Evolutionary conservation across 495 filamentous ascomycete species (phyloP), one percentile per base, ranked within the genome.

Genomic region (Hyaloscypha bicolor): DNA sequence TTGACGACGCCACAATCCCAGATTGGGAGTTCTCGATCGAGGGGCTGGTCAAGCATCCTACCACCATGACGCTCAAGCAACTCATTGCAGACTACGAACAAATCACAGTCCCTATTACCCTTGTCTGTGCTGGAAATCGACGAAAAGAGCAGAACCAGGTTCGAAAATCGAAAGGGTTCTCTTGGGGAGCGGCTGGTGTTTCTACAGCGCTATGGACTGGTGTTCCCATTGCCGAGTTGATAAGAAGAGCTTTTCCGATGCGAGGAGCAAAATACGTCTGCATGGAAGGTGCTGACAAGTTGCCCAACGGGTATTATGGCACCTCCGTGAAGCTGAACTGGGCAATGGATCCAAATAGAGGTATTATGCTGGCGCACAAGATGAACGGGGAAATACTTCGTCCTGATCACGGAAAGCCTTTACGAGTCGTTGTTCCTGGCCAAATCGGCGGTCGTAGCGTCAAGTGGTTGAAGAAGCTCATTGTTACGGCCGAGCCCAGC

Each of bases 381-480:
- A 97, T 97, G 94, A 98, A 98, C 69, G 94, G 94, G 25, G 93
- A 95, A 74, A 75, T 82, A 64, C 84, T 97, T 19, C 81, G 85
- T 33, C 94, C 94, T 1, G 94, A 98, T 73, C 94, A 98, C 71
- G 94, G 94, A 12, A 89, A 91, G 61, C 94, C 94, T 0, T 74
- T 98, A 42, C 81, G 94, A 55, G 89, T 90, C 4, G 90, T 97
- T 5, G 91, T 98, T 9, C 94, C 94, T 0, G 93, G 94, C 4
- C 93, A 97, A 77, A 97, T 98, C 67, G 94, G 94, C 52, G 94
- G 94, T 6, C 83, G 94, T 57, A 97, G 93, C 76, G 94, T 98
- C 32, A 98, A 98, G 77, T 98, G 94, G 94, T 72, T 98, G 68
- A 96, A 91, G 80, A 88, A 83, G 52, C 83, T 98, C 60, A 90